Evolutionary conservation across 768 basidiomycete species (phyloP).

Genomic region (Lentinula sp.): DNA sequence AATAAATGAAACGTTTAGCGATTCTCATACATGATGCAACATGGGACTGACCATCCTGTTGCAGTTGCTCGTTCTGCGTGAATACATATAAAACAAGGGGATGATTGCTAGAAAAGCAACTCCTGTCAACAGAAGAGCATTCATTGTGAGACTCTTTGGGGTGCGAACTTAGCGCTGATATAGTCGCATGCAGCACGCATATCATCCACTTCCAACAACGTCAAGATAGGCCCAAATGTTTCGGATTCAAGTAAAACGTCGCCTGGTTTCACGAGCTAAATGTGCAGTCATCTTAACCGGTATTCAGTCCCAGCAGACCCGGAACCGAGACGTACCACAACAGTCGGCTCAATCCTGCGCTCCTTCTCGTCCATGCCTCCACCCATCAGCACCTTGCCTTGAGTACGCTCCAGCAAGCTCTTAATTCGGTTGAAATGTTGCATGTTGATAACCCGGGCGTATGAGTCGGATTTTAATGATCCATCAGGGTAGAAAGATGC

Average conservation of each 20-base stretch:
- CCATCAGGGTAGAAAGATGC: constrained; percentile 22
- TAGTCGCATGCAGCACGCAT: constrained; percentile 68
- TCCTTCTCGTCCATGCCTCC: constrained; percentile 53
- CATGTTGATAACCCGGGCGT: constrained; percentile 45
- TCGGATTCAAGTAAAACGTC: constrained; percentile 81
- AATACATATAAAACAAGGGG: constrained; percentile 80
- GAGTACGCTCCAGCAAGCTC: constrained; percentile 54
- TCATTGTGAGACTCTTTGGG: too few relatives aligned
- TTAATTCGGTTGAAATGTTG: constrained; percentile 57
- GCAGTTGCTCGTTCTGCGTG: constrained; percentile 49
- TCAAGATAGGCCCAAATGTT: constrained; percentile 79
- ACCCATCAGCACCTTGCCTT: constrained; percentile 61
- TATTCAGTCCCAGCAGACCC: background rate
- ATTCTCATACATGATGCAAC: background rate
- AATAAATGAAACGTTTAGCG: background rate
- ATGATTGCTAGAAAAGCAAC: constrained; percentile 31
- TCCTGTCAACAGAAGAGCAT: background rate
- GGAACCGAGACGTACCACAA: constrained; percentile 31
- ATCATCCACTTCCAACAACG: constrained; percentile 65
- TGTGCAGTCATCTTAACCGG: background rate
- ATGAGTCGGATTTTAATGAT: constrained; percentile 35
- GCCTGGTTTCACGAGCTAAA: constrained; percentile 37
- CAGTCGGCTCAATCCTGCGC: constrained; percentile 66
- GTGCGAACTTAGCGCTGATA: constrained; percentile 34
- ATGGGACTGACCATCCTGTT: constrained; percentile 48